Evolutionary conservation across 1,284 basidiomycete genomes (phyloP).

Genomic region (Ganoderma lingzhi): DNA sequence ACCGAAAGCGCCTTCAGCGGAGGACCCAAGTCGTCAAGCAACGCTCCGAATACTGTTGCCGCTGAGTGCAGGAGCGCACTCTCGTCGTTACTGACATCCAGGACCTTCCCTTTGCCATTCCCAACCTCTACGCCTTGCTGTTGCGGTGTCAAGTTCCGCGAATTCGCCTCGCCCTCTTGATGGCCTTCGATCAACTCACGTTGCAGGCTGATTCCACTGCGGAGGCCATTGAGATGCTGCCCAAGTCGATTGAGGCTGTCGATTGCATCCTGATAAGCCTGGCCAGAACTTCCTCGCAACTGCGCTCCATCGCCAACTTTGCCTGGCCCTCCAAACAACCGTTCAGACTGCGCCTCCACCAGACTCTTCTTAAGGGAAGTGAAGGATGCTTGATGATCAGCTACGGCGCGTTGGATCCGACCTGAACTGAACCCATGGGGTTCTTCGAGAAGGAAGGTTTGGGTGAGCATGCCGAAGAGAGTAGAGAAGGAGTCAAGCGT

Average conservation of each 20-base stretch:
- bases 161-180: conserved; percentile 58
- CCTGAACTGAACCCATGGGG: conserved; percentile 61
- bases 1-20: conserved; percentile 83
- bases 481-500: conserved; percentile 90
- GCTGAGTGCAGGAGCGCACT: conserved; percentile 67
- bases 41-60: conserved; percentile 81
- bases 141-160: conserved; percentile 40
- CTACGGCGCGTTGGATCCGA: conserved; percentile 77
- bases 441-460: conserved; percentile 87
- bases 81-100: conserved; percentile 59
- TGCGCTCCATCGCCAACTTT: conserved; percentile 40
- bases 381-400: conserved; percentile 87
- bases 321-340: conserved; percentile 56
- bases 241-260: conserved; percentile 86
- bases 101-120: conserved; percentile 43
- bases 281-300: conserved; percentile 50
- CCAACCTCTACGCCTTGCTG: conserved; percentile 12
- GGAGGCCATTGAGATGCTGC: conserved; percentile 89
- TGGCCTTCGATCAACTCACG: conserved; percentile 80
- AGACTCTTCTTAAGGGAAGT: conserved; percentile 87
- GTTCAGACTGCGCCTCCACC: conserved; percentile 86
- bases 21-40: conserved; percentile 85
- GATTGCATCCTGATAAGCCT: conserved; percentile 86
- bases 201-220: conserved; percentile 85
- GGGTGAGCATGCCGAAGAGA: conserved; percentile 81